These are phyloP conservation scores for Parachaetomium inaequale DNA, from an alignment of 495 filamentous ascomycete genomes.

Conservation along the genomic window DNA sequence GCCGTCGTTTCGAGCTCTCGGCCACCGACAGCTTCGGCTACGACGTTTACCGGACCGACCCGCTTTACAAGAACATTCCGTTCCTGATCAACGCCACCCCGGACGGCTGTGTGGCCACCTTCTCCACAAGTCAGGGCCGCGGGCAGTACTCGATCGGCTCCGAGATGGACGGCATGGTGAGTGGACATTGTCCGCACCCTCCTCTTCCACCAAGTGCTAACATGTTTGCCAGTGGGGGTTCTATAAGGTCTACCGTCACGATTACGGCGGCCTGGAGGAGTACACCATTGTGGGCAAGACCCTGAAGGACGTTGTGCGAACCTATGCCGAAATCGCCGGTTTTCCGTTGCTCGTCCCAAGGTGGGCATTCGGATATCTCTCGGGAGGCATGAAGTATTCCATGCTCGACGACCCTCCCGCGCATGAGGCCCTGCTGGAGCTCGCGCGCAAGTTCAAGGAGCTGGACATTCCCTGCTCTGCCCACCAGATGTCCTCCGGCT, in stretches of 20 bases:
- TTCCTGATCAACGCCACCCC: slow-evolving; percentile 61
- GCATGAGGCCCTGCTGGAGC: slow-evolving; percentile 64
- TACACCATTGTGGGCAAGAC: slow-evolving; percentile 65
- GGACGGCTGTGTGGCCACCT: slow-evolving; percentile 48
- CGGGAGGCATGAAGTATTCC: slow-evolving; percentile 9
- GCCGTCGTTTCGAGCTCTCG: slow-evolving; percentile 60
- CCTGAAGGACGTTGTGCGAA: slow-evolving; percentile 57
- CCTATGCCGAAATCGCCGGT: slow-evolving; percentile 63
- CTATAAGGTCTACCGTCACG: slow-evolving; percentile 66
- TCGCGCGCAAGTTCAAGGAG: slow-evolving; percentile 35
- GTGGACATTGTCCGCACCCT: too few relatives aligned
- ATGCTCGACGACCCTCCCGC: slow-evolving; percentile 44
- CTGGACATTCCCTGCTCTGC: slow-evolving; percentile 68
- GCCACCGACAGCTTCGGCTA: slow-evolving; percentile 67
- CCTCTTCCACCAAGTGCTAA: too few relatives aligned
- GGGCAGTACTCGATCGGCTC: slow-evolving; percentile 53
- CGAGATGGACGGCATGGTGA: slow-evolving; percentile 66
- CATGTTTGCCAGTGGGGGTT: too few relatives aligned
- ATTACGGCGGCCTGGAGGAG: slow-evolving; percentile 65
- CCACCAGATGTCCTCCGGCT: slow-evolving; percentile 69
- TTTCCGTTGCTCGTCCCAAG: slow-evolving; percentile 54
- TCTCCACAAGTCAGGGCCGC: slow-evolving; percentile 7
- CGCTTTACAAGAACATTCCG: slow-evolving; percentile 70
- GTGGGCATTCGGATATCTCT: slow-evolving; percentile 63
- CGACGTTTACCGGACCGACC: slow-evolving; percentile 65